These are phyloP conservation scores for Coniochaeta prunicola DNA, from an alignment of 2,329 filamentous ascomycete species.

Conservation along the genomic window DNA sequence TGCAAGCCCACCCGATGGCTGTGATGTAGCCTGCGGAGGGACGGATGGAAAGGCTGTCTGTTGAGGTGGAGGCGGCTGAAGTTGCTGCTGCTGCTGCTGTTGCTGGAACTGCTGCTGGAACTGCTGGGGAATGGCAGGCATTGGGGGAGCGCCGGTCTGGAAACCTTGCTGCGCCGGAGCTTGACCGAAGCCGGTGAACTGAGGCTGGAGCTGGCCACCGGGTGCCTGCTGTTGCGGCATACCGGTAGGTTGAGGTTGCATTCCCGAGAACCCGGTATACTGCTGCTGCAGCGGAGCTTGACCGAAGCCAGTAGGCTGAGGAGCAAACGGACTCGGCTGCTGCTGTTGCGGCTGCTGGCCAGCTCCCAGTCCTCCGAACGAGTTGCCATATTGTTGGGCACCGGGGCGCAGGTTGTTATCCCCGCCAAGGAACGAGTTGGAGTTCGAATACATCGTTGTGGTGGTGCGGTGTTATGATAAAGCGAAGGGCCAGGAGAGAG, in stretches of 20 bases:
- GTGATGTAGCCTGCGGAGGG: conserved; percentile 39
- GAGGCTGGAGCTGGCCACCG: conserved; percentile 45
- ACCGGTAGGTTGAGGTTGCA: conserved; percentile 37
- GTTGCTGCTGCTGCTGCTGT: conserved; percentile 39
- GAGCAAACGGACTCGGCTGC: conserved; percentile 46
- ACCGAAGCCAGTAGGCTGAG: conserved; percentile 52
- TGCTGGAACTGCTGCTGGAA: conserved; percentile 51
- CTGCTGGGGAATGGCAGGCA: conserved; percentile 51
- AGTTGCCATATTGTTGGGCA: conserved; percentile 50
- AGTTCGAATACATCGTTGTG: conserved; percentile 74
- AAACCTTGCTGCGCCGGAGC: conserved; percentile 50
- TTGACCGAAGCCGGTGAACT: conserved; percentile 57
- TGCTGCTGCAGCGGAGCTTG: conserved; percentile 48
- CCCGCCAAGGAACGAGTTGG: conserved; percentile 78
- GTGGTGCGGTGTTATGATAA: background rate
- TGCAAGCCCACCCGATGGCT: conserved; percentile 23
- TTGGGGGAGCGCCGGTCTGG: conserved; percentile 49
- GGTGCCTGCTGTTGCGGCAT: conserved; percentile 43
- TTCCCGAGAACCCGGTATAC: conserved; percentile 47
- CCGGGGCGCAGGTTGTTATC: conserved; percentile 67
- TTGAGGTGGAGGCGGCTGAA: conserved; percentile 31
- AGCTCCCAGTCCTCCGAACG: conserved; percentile 33
- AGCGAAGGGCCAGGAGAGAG: background rate
- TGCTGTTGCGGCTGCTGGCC: conserved; percentile 42
- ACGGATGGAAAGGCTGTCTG: conserved; percentile 38